Conservation (phyloP, 306 rosid species). For the Ormosia emarginata region DNA sequence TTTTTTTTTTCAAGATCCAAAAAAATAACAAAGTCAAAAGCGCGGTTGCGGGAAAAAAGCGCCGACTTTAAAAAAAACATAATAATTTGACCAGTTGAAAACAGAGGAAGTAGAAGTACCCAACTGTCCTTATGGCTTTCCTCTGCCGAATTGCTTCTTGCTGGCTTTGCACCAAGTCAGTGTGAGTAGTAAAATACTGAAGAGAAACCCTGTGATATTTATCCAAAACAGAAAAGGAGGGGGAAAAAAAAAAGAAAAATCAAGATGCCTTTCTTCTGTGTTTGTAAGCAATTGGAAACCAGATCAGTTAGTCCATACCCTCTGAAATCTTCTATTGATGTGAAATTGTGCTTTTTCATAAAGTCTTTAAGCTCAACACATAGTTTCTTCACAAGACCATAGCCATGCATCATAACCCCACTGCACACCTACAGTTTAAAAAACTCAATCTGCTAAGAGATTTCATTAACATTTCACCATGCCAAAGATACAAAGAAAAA, state of each 20-base stretch:
- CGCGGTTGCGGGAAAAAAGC: conserved; percentile 1
- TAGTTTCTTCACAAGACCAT: conserved; percentile 88
- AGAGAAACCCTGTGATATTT: conserved; percentile 66
- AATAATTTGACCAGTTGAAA: neutral
- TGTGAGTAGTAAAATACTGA: conserved; percentile 84
- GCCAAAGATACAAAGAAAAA: neutral
- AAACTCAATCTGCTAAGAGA: neutral
- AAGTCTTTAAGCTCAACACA: conserved; percentile 79
- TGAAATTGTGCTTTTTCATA: conserved; percentile 80
- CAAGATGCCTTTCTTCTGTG: neutral
- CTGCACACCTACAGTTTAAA: conserved; percentile 70
- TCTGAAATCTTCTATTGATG: conserved; percentile 86
- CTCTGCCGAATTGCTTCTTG: conserved; percentile 81
- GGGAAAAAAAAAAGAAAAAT: neutral
- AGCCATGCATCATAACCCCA: conserved; percentile 99
- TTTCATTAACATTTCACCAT: neutral
- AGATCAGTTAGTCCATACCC: conserved; percentile 49
- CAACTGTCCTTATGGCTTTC: conserved; percentile 70
- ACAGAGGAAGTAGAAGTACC: too few species aligned
- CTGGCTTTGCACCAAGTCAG: conserved; percentile 81
- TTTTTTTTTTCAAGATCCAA: neutral
- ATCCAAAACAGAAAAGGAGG: neutral
- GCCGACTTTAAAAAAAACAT: conserved; percentile 2
- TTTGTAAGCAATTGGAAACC: neutral
- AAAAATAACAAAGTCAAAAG: conserved; percentile 4